Evolutionary conservation across 805 yeast species (phyloP).

Genomic region (Blastobotrys muscicola): DNA sequence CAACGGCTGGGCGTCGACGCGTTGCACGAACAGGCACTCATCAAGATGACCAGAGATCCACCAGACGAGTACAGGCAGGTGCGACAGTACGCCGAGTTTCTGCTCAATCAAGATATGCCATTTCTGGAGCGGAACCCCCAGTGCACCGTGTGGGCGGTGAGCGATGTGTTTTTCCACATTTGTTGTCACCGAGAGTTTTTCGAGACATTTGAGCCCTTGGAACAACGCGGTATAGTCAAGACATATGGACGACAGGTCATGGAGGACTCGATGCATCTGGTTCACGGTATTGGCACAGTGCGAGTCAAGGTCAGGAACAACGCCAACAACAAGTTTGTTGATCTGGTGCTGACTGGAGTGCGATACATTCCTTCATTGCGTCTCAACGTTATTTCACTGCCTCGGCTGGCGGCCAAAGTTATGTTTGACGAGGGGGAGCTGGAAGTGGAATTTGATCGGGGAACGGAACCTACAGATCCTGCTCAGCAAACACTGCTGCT

Average conservation of each 20-base stretch:
- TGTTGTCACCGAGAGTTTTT: conserved; percentile 6
- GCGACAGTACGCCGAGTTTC: no score
- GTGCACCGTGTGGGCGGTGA: conserved; percentile 2
- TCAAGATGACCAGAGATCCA: no score
- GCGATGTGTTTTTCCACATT: conserved; percentile 2
- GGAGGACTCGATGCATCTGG: not conserved
- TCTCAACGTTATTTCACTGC: conserved; percentile 3
- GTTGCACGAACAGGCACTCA: no score
- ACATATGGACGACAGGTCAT: not conserved
- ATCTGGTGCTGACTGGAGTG: conserved; percentile 5
- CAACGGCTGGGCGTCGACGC: no score
- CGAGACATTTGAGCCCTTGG: not conserved
- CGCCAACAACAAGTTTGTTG: conserved; percentile 2
- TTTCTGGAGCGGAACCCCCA: not conserved
- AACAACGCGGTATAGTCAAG: not conserved
- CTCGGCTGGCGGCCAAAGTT: conserved; percentile 4
- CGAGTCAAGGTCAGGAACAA: not conserved
- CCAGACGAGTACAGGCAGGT: no score
- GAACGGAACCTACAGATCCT: not conserved
- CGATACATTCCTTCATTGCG: conserved; percentile 4
- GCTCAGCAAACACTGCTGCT: not conserved
- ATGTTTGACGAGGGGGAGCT: conserved; percentile 2
- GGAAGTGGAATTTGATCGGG: not conserved
- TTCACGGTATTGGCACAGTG: conserved; percentile 1
- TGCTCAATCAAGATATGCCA: no score